These are phyloP conservation scores for Colletotrichum scovillei DNA, from an alignment of 2,329 filamentous ascomycete genomes.

Conservation along the genomic window DNA sequence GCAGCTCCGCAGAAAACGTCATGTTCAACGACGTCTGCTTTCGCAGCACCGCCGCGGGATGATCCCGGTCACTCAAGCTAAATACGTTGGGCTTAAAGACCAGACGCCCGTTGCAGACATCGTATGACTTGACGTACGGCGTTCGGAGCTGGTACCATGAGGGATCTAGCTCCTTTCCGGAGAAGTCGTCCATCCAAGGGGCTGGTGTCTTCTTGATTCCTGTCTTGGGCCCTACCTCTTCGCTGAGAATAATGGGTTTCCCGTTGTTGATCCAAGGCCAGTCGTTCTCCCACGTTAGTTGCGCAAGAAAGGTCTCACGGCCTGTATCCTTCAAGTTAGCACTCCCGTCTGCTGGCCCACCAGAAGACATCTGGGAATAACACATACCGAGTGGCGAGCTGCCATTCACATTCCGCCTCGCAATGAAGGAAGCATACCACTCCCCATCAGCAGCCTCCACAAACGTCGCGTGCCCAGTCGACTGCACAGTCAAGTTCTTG, in stretches of 20 bases:
- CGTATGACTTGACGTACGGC: constrained; percentile 17
- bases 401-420: constrained; percentile 33
- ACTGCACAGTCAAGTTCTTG: constrained; percentile 34
- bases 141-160: constrained; percentile 33
- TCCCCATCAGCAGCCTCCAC: constrained; percentile 34
- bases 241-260: constrained; percentile 17
- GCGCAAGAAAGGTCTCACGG: constrained; percentile 38
- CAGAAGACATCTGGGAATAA: too few species aligned
- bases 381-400: constrained; percentile 31
- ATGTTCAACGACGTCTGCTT: constrained; percentile 45
- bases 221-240: constrained; percentile 5
- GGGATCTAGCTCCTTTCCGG: neutral
- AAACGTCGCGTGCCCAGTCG: constrained; percentile 39
- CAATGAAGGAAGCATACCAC: constrained; percentile 39
- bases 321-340: neutral
- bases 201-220: neutral
- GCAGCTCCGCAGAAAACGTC: constrained; percentile 41
- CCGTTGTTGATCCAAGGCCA: constrained; percentile 39
- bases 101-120: constrained; percentile 36
- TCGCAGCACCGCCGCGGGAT: constrained; percentile 41
- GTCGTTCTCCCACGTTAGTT: constrained; percentile 37
- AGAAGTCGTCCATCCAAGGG: constrained; percentile 19
- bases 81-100: constrained; percentile 45
- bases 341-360: too few species aligned
- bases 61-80: constrained; percentile 42